Base-by-base conservation (phyloP, 345 rosid genomes). In the Gossypium thurberi region DNA sequence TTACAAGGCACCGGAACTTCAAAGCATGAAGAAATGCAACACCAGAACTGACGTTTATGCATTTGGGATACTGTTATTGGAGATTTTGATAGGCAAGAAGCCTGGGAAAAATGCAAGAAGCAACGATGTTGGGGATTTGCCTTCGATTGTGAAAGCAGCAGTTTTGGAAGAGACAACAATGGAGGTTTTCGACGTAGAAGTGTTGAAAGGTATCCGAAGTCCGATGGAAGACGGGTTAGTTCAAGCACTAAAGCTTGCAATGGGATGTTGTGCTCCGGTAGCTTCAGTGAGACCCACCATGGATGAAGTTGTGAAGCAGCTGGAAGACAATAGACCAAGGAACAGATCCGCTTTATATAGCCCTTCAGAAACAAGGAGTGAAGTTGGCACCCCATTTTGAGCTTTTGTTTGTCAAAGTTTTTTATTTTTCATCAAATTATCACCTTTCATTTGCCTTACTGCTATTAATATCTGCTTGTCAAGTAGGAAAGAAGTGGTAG, bases 251-350 rank as follows among this genome's bases (percentile, higher is more conserved):
- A 95, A 95, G 82, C 90, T 95, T 9, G 98, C 98, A 2, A 95
- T 95, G 99, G 99, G 99, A 43, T 95, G 99, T 40, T 95, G 99
- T 70, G 96, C 99, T 23, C 99, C 99, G 0, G 99, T 91, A 64
- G 85, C 97, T 52, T 74, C 97, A 0, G 98, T 95, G 21, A 82
- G 99, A 78, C 99, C 99, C 0, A 74, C 96, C 50, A 95, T 92
- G 96, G 98, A 95, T 65, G 99, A 95, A 74, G 98, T 95, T 40
- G 97, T 95, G 70, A 92, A 88, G 87, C 99, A 90, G 78, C 75
- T 95, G 80, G 99, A 95, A 59, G 98, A 95, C 78, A 92, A 92
- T 70, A 86, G 99, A 78, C 99, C 99, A 2, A 86, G 99, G 82
- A 95, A 95, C 82, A 78, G 94, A 83, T 95, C 99, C 3, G 98